Evolutionary conservation across 768 basidiomycete genomes (phyloP), one percentile per base, ranked within the genome.

Genomic region (Inosperma sp.): DNA sequence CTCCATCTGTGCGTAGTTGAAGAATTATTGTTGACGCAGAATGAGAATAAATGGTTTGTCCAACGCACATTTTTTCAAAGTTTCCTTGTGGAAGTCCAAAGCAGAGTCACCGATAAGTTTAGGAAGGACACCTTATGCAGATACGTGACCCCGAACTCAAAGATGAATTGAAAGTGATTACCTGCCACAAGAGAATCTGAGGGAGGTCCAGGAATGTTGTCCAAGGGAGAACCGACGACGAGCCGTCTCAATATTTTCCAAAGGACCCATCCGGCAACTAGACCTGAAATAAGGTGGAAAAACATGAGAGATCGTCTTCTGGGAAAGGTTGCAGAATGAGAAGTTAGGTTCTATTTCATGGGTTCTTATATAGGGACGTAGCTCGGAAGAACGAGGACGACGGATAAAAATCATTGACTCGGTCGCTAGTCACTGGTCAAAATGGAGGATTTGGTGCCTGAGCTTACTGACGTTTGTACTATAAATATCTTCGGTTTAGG

Each of bases 151-250:
- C 4, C 13, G 5, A 34, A 25, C 5, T 23, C 5, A 35, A n/a
- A 19, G 23, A 30, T 19, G 7, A 3, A 39, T 13, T 9, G 9
- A 33, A 14, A 43, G 8, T 8, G 22, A 58, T 21, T 23, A 71
- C 74, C 73, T 41, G 54, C 68, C 27, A 62, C 51, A 37, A 68
- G 65, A 0, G 72, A 73, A 5, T 49, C 39, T 0, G 67, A 58
- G 3, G 62, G 59, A 0, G 73, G 74, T 3, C 74, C 74, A 2
- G 71, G 70, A 48, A 76, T 63, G 48, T 72, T 69, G 36, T 67
- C 64, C 25, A 51, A 35, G 5, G 41, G 41, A 29, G 22, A 44
- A 10, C 29, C 16, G 5, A 37, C 9, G 5, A 51, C 27, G 10
- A 44, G 16, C 21, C 34, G 33, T 36, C 35, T 27, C 9, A 51